Base-by-base conservation (phyloP, 768 basidiomycete species). In the Crepidotus variabilis region DNA sequence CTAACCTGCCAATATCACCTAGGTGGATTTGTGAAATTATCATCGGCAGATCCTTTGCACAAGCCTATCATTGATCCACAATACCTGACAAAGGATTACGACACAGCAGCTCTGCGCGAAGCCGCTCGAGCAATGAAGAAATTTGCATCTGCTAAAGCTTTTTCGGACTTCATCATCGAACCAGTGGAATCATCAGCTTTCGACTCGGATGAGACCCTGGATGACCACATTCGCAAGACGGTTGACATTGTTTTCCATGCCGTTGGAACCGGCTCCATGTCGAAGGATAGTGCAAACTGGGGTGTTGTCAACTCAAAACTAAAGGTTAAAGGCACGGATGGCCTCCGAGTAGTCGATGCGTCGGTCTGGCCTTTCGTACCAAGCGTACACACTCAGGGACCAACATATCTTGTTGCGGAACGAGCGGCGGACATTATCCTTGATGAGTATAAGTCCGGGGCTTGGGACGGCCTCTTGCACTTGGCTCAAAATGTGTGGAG, bases 41-140 rank as follows among this genome's bases (percentile, higher is more conserved):
- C 68, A 43, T 76, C 79, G 10, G 72, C 68, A 22, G 67, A 76
- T 60, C 72, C 81, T 8, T 81, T 83, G 65, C 70, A 68, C 28
- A 48, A 67, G 22, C 82, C 84, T 0, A 55, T 71, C 34, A 81
- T 86, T 63, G 73, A 86, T 61, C 79, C 82, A 3, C 74, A 74
- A 46, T 75, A 78, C 65, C 69, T 79, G 16, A 65, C 55, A 24
- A 67, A 67, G 3, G 47, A 54, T 2, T 68, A 71, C 47, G 76
- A 75, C 55, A 64, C 68, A 7, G 58, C 64, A 22, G 64, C 66
- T 0, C 51, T 72, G 54, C 63, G 67, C 1, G 69, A 70, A 46
- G 54, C 60, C 7, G 57, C 71, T 50, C 59, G 57, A 24, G 54
- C 62, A 6, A 59, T 58, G 0, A 55, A 60, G 33, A 62, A 60